Conservation (phyloP, 495 filamentous ascomycete genomes). For the Aspergillus nanangensis region DNA sequence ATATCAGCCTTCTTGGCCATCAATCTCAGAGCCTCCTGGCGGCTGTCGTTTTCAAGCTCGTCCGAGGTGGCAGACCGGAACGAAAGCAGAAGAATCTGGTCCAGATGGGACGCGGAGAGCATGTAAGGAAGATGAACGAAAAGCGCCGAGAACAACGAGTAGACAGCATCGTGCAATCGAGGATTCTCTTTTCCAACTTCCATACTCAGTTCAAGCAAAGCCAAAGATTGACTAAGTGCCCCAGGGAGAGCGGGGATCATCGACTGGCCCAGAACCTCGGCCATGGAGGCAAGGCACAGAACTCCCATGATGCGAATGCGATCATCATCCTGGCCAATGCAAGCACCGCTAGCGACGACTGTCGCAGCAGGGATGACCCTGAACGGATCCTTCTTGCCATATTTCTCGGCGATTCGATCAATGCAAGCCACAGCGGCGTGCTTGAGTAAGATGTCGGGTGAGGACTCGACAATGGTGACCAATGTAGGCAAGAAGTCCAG, state of each 20-base stretch:
- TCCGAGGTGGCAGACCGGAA: slow-evolving; percentile 60
- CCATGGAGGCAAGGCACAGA: slow-evolving; percentile 82
- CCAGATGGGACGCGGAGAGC: slow-evolving; percentile 68
- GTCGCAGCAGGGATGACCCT: slow-evolving; percentile 60
- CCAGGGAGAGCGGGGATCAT: slow-evolving; percentile 78
- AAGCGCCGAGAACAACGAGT: slow-evolving; percentile 71
- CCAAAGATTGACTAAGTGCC: slow-evolving; percentile 64
- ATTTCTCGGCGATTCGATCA: slow-evolving; percentile 84
- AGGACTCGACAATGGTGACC: slow-evolving; percentile 65
- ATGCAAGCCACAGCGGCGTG: slow-evolving; percentile 80
- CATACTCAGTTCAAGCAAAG: slow-evolving; percentile 61
- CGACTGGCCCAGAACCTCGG: slow-evolving; percentile 78
- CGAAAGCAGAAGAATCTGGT: slow-evolving; percentile 62
- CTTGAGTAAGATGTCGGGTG: slow-evolving; percentile 67
- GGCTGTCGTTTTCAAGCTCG: slow-evolving; percentile 54
- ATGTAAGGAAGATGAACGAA: slow-evolving; percentile 81
- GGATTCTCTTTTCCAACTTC: slow-evolving; percentile 44
- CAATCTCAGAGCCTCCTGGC: slow-evolving; percentile 63
- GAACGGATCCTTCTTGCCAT: slow-evolving; percentile 78
- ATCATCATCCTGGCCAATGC: slow-evolving; percentile 67
- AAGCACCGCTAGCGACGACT: slow-evolving; percentile 69
- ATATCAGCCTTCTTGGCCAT: slow-evolving; percentile 69
- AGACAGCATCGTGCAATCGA: slow-evolving; percentile 75
- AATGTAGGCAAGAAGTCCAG: slow-evolving; percentile 75
- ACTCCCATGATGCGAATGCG: slow-evolving; percentile 74